These are phyloP conservation scores for Aspergillus egyptiacus DNA, from an alignment of 495 filamentous ascomycete species.

Conservation along the genomic window DNA sequence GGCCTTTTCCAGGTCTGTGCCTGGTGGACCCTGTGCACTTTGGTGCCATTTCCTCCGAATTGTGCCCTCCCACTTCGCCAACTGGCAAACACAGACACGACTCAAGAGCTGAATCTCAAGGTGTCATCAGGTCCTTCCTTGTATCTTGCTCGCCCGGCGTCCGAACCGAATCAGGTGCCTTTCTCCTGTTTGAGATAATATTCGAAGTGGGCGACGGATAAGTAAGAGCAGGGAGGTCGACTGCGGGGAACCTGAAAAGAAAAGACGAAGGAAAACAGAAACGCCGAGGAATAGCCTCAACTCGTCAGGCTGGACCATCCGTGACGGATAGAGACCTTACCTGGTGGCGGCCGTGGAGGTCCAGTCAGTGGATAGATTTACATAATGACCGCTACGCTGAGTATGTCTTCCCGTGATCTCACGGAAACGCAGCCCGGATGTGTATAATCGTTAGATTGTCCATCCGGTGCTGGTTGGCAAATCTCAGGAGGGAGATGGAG, in stretches of 20 bases:
- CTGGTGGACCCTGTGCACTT: slow-evolving; percentile 1
- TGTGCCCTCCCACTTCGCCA: slow-evolving; percentile 16
- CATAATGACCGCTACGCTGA: slow-evolving; percentile 47
- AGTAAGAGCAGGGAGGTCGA: not conserved
- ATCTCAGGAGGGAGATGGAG: slow-evolving; percentile 8
- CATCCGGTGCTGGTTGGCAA: slow-evolving; percentile 10
- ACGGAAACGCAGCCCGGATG: slow-evolving; percentile 10
- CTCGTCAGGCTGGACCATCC: slow-evolving; percentile 12
- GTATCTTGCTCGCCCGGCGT: slow-evolving; percentile 1
- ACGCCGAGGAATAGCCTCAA: not conserved
- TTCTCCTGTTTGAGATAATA: slow-evolving; percentile 7
- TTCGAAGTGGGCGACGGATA: not conserved
- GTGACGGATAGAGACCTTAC: slow-evolving; percentile 13
- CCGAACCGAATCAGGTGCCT: not conserved
- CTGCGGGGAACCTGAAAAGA: not conserved
- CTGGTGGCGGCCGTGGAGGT: slow-evolving; percentile 30
- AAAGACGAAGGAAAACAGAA: not conserved
- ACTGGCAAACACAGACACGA: slow-evolving; percentile 11
- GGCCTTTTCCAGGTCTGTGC: slow-evolving; percentile 9
- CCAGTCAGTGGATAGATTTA: slow-evolving; percentile 25
- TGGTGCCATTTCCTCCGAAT: slow-evolving; percentile 7
- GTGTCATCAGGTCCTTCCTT: slow-evolving; percentile 9
- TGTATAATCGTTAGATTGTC: slow-evolving; percentile 6
- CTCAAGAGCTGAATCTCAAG: slow-evolving; percentile 15
- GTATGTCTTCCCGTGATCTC: slow-evolving; percentile 37